Evolutionary conservation across 208 protist genomes (phyloP).

Genomic region (Phytomonas sp.): DNA sequence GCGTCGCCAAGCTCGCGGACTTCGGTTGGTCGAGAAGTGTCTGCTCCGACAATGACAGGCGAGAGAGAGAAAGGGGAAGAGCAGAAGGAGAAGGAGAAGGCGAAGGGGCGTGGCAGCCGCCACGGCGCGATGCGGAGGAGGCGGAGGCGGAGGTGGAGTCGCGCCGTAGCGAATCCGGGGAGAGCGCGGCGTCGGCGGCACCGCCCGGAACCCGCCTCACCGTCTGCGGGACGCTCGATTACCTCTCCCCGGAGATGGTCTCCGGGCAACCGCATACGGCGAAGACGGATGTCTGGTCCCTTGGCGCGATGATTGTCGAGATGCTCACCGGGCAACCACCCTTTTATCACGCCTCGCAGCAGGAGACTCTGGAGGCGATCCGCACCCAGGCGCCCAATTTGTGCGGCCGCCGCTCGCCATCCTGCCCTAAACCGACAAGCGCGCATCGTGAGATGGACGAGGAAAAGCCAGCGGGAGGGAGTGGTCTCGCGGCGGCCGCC

Average conservation of each 20-base stretch:
- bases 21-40: conserved; percentile 95
- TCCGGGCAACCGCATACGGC: conserved; percentile 32
- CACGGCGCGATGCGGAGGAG: neutral
- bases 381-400: conserved; percentile 27
- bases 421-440: too few species aligned
- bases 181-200: conserved; percentile 9
- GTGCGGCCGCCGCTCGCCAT: neutral
- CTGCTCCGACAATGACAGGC: neutral
- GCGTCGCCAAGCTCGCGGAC: conserved; percentile 96
- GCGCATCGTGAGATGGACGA: too few species aligned
- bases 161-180: neutral
- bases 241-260: conserved; percentile 98
- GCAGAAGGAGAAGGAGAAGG: neutral
- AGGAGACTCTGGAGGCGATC: conserved; percentile 60
- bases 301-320: conserved; percentile 76
- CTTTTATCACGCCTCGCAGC: conserved; percentile 44
- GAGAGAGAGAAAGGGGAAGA: neutral
- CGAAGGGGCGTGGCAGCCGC: neutral
- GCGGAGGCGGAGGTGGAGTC: neutral
- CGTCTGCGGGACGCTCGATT: conserved; percentile 97
- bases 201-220: conserved; percentile 12
- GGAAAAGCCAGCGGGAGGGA: too few species aligned
- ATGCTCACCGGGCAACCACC: conserved; percentile 73
- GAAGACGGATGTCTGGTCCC: conserved; percentile 86
- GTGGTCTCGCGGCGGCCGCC: neutral